These are phyloP conservation scores for Trametes versicolor DNA, from an alignment of 1,284 basidiomycete species.

Conservation along the genomic window DNA sequence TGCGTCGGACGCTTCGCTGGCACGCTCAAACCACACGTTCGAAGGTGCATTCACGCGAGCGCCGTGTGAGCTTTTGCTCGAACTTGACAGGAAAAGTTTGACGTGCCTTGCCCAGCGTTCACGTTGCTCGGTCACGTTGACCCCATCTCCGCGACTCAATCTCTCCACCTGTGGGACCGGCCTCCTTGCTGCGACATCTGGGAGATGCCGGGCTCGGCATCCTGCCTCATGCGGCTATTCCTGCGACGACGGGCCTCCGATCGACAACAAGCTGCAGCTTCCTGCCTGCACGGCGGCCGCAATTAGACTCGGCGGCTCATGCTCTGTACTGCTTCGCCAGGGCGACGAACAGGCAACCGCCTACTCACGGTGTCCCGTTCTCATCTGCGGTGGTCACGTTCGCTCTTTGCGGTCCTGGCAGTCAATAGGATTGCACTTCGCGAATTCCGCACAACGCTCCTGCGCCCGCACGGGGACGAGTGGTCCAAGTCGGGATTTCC, in stretches of 20 bases:
- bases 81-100: conserved; percentile 17
- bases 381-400: conserved; percentile 20
- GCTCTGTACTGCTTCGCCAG: conserved; percentile 6
- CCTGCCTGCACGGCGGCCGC: conserved; percentile 3
- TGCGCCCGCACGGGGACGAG: conserved; percentile 1
- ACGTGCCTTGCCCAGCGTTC: conserved; percentile 15
- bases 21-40: neutral
- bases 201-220: conserved; percentile 19
- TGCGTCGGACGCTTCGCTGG: neutral
- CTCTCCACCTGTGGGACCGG: conserved; percentile 13
- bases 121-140: conserved; percentile 21
- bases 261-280: conserved; percentile 11
- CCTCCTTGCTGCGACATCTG: conserved; percentile 4
- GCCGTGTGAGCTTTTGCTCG: conserved; percentile 15
- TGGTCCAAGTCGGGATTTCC: conserved; percentile 12
- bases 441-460: conserved; percentile 27
- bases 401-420: conserved; percentile 12
- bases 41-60: conserved; percentile 5
- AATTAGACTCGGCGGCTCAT: conserved; percentile 26
- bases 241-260: conserved; percentile 13
- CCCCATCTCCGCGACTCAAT: conserved; percentile 27
- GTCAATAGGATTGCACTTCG: conserved; percentile 21
- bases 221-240: conserved; percentile 8
- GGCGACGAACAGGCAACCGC: conserved; percentile 5
- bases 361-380: conserved; percentile 19